These are phyloP conservation scores for Apiospora marii DNA, from an alignment of 2,329 filamentous ascomycete species.

Conservation along the genomic window DNA sequence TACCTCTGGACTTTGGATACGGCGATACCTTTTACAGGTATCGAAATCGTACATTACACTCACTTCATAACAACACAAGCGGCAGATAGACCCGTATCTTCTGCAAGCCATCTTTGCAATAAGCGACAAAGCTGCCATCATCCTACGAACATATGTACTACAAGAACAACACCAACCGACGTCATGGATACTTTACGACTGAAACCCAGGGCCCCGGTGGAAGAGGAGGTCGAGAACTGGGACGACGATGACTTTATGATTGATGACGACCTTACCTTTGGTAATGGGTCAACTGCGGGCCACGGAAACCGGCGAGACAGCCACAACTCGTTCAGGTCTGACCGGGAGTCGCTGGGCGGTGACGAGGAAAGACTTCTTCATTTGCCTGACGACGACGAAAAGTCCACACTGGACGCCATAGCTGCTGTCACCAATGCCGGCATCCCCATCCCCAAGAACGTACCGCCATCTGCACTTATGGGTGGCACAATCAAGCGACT, in stretches of 20 bases:
- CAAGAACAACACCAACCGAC: neutral
- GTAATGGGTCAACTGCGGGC: conserved; percentile 56
- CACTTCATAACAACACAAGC: conserved; percentile 11
- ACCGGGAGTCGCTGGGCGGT: conserved; percentile 76
- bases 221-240: conserved; percentile 76
- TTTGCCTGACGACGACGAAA: conserved; percentile 84
- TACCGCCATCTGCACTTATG: conserved; percentile 87
- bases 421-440: conserved; percentile 86
- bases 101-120: neutral
- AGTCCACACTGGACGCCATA: conserved; percentile 84
- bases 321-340: conserved; percentile 84
- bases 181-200: conserved; percentile 63
- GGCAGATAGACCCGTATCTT: neutral
- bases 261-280: conserved; percentile 71
- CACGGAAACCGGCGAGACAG: conserved; percentile 72
- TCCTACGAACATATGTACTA: conserved; percentile 16
- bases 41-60: neutral
- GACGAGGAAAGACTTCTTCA: conserved; percentile 91
- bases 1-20: conserved; percentile 15
- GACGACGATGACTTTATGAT: conserved; percentile 80
- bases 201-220: conserved; percentile 61
- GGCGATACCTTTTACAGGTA: conserved; percentile 6
- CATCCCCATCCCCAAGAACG: conserved; percentile 86
- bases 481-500: conserved; percentile 94
- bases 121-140: neutral